Evolutionary conservation across 495 filamentous ascomycete genomes (phyloP), one percentile per base, ranked within the genome.

Genomic region (Chaetomidium leptoderma): DNA sequence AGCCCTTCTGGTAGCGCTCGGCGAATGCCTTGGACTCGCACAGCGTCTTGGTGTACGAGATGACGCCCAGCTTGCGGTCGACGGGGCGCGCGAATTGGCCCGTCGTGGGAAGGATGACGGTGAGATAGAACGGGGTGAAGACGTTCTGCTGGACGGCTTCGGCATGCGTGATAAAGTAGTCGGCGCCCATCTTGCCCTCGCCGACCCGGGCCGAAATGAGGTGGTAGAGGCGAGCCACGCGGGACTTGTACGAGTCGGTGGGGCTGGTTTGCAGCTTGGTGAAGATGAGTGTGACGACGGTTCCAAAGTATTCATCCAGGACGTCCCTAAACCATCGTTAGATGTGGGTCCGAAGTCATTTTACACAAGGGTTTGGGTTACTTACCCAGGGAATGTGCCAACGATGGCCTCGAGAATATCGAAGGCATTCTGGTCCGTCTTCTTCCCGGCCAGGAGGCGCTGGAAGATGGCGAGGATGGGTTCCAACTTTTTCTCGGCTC

Each of bases 141-240:
- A 96, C 81, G 37, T 83, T 85, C 35, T 77, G 72, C 70, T 97
- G 92, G 29, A 97, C 81, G 46, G 83, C 75, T 64, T 98, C 92
- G 33, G 86, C 83, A 55, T 88, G 79, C 57, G 76, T 78, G 74
- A 96, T 86, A 73, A 96, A 86, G 71, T 89, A 95, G 70, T 99
- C 95, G 16, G 90, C 82, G 44, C 91, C 92, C 48, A 92, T 81
- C 27, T 91, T 90, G n/a, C 60, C 59, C 65, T 90, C 85, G 19
- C 85, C 79, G 39, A 84, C 80, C 39, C 81, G 82, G 11, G 90
- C 86, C 45, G 88, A 89, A 37, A 97, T 78, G 65, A 97, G 86
- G 69, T 97, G 91, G 71, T 90, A 97, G 76, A 97, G 89, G 33
- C 90, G 87, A 30, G 89, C 85, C 63, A 97, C 96, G 50, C 89